Base-by-base conservation (phyloP, 495 filamentous ascomycete species). In the Aspergillus nidulans region DNA sequence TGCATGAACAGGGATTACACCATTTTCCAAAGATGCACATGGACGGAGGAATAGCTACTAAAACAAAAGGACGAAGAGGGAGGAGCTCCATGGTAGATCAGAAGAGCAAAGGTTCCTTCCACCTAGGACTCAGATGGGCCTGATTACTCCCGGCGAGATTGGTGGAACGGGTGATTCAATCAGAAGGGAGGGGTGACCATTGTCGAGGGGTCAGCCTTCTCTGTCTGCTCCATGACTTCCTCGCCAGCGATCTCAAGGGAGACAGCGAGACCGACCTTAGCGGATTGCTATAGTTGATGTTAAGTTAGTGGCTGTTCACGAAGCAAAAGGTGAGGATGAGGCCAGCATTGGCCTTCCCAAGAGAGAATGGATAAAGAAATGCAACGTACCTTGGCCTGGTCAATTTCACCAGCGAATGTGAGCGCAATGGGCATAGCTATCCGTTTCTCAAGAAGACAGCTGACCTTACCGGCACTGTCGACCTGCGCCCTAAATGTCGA, bases 341-440 rank as follows among this genome's bases (percentile, higher is more conserved):
- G n/a, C n/a, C n/a, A n/a, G n/a, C n/a, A n/a, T n/a, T n/a, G n/a
- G n/a, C n/a, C n/a, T n/a, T n/a, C n/a, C n/a, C n/a, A n/a, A n/a
- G 4, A 23, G 15, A n/a, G 16, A 16, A 24, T 46, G 49, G 47
- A 40, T 16, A 21, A 46, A 25, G 55, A 25, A 15, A 50, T 21
- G 23, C 6, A 34, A 49, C 88, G 71, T 82, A 97, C 94, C 81
- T 94, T 94, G 59, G 82, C 79, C 71, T 97, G 95, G 74, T 99
- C 95, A 66, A 99, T 91, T 70, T 99, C 95, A 61, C 91, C 94
- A 40, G 92, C 88, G 72, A 99, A 97, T 34, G 91, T 92, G 71
- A 99, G 81, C 60, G 82, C 84, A 53, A 99, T 89, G 43, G 90
- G 85, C 62, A 90, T 88, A 19, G 91, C 89, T 65, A 99, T 85